Percentiles rank a stretch among this genome's conserved stretches.
phyloP scores from a whole-genome alignment of 768 basidiomycete genomes.

The Hysterangium stoloniferum region DNA sequence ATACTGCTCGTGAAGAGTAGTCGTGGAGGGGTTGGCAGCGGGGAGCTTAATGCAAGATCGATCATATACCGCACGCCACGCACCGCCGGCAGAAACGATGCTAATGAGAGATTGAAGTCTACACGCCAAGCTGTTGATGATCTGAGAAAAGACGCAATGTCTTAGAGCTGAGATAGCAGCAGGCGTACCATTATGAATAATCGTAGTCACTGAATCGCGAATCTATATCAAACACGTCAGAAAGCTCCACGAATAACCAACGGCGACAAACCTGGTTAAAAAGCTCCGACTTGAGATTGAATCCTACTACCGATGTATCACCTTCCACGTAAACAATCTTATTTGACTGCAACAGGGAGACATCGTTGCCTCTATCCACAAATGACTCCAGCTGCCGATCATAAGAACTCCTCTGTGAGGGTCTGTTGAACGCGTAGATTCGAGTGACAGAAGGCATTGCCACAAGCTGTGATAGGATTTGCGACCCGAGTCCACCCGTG shows the following conservation, averaged over 20 bases:
- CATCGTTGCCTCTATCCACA: constrained; percentile 16
- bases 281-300: constrained; percentile 5
- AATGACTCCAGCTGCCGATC: constrained; percentile 15
- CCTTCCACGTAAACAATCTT: constrained; percentile 20
- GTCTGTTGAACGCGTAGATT: constrained; percentile 14
- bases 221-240: not conserved
- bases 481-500: constrained; percentile 13
- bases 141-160: not conserved
- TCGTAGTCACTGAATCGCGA: constrained; percentile 4
- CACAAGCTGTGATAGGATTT: constrained; percentile 10
- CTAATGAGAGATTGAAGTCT: constrained; percentile 27
- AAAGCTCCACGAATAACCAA: not conserved
- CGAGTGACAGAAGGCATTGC: not conserved
- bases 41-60: constrained; percentile 27
- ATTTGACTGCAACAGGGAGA: constrained; percentile 9
- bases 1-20: constrained; percentile 29
- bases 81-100: constrained; percentile 26
- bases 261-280: constrained; percentile 10
- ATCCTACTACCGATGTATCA: constrained; percentile 9
- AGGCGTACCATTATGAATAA: constrained; percentile 12
- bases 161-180: not conserved
- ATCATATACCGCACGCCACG: constrained; percentile 24
- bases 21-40: constrained; percentile 19
- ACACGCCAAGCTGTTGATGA: constrained; percentile 27
- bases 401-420: constrained; percentile 7